A percentile compares a stretch with the other conserved stretches of the same genome.
Evolutionary conservation across 345 rosid genomes (phyloP).

Genomic region (Odontarrhena argentea): DNA sequence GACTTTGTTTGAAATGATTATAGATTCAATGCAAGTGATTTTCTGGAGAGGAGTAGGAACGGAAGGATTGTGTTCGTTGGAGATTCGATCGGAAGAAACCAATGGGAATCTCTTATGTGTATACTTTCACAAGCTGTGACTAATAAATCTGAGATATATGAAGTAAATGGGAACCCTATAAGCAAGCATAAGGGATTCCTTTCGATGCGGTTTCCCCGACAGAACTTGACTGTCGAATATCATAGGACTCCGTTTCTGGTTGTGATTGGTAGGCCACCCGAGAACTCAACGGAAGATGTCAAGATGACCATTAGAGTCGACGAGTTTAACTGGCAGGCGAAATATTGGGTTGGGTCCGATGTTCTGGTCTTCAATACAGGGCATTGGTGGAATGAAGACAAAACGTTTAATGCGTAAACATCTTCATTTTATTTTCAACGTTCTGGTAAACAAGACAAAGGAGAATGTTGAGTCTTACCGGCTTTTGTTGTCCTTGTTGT

Average conservation of each 20-base stretch:
- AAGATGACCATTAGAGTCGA: constrained; percentile 60
- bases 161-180: constrained; percentile 68
- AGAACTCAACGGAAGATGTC: constrained; percentile 47
- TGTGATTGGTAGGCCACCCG: constrained; percentile 57
- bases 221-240: constrained; percentile 73
- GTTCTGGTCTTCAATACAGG: constrained; percentile 74
- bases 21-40: constrained; percentile 76
- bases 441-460: constrained; percentile 3
- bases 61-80: constrained; percentile 84
- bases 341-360: constrained; percentile 65
- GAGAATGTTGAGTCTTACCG: constrained; percentile 7
- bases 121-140: constrained; percentile 64
- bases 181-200: constrained; percentile 87
- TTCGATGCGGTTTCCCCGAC: constrained; percentile 65
- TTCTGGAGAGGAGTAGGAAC: constrained; percentile 66
- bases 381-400: constrained; percentile 85
- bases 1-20: background rate
- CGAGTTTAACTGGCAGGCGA: constrained; percentile 64
- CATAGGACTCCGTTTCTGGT: constrained; percentile 79
- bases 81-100: constrained; percentile 90
- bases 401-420: constrained; percentile 53
- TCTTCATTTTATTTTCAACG: background rate
- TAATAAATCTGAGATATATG: constrained; percentile 60
- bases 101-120: constrained; percentile 88
- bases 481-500: background rate